A percentile compares a stretch with the other conserved stretches of the same genome.
phyloP scores from a whole-genome alignment of 257 asterid species.

The Penstemon eatonii region DNA sequence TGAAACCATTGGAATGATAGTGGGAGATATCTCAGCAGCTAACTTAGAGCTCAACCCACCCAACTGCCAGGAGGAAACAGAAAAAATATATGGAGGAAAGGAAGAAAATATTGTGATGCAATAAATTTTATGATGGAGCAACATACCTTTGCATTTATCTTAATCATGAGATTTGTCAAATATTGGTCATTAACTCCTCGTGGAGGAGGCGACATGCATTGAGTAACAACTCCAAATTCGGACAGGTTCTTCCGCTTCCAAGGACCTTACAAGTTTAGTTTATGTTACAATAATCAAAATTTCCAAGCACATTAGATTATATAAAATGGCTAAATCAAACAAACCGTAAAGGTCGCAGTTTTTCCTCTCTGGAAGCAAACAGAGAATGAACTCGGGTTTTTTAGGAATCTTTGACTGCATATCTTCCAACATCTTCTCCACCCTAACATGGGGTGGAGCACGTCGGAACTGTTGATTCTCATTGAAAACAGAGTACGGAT shows the following conservation, averaged over 20 bases:
- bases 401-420: conserved; percentile 68
- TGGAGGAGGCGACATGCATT: conserved; percentile 66
- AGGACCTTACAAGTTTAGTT: conserved; percentile 51
- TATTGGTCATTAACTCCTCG: conserved; percentile 70
- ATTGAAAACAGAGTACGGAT: conserved; percentile 47
- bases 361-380: conserved; percentile 82
- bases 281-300: conserved; percentile 9
- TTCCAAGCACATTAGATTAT: conserved; percentile 3
- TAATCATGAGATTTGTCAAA: conserved; percentile 69
- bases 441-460: conserved; percentile 70
- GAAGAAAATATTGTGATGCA: too few species aligned
- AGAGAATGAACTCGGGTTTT: conserved; percentile 73
- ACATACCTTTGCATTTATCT: conserved; percentile 85
- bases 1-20: conserved; percentile 62
- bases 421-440: conserved; percentile 74
- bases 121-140: background rate
- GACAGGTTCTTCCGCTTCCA: conserved; percentile 81
- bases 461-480: conserved; percentile 64
- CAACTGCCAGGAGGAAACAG: conserved; percentile 47
- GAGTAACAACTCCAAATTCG: conserved; percentile 80
- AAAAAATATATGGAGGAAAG: too few species aligned
- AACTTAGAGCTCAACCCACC: conserved; percentile 85
- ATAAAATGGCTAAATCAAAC: conserved; percentile 24
- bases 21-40: conserved; percentile 52
- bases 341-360: conserved; percentile 79